Percentiles rank a stretch among this genome's conserved stretches.
phyloP scores from a whole-genome alignment of 2,329 filamentous ascomycete genomes.

The Phialophora verrucosa region DNA sequence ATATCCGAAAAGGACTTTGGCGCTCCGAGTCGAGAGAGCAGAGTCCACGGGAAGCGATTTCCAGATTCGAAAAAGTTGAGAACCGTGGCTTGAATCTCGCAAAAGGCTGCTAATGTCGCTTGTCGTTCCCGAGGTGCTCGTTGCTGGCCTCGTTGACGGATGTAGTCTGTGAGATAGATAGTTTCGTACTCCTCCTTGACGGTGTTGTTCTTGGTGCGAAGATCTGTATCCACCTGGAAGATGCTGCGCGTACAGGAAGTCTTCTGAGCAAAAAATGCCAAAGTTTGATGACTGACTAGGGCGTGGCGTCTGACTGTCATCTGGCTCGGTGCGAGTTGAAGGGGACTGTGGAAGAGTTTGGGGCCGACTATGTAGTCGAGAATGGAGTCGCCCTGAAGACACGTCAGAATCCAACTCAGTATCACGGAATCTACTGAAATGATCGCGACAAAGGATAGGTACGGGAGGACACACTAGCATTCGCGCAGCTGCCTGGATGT shows the following conservation, averaged over 20 bases:
- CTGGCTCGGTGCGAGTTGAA: constrained; percentile 55
- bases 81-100: constrained; percentile 57
- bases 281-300: constrained; percentile 78
- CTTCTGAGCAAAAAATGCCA: constrained; percentile 67
- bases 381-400: constrained; percentile 72
- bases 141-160: constrained; percentile 23
- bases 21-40: constrained; percentile 68
- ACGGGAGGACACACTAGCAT: background rate
- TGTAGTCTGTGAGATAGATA: constrained; percentile 32
- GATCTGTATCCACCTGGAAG: constrained; percentile 31
- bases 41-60: constrained; percentile 74
- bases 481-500: background rate
- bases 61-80: constrained; percentile 57
- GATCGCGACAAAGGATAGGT: background rate
- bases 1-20: constrained; percentile 85
- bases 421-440: background rate
- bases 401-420: background rate
- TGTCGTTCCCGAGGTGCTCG: constrained; percentile 14
- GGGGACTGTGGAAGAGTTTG: constrained; percentile 53
- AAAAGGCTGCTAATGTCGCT: constrained; percentile 46
- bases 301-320: constrained; percentile 80
- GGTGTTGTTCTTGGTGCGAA: constrained; percentile 40
- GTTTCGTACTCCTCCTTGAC: constrained; percentile 40
- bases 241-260: constrained; percentile 14
- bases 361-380: constrained; percentile 77